Evolutionary conservation across 129 eudicot genomes (phyloP).

Genomic region (Chrysanthemum makinoi): DNA sequence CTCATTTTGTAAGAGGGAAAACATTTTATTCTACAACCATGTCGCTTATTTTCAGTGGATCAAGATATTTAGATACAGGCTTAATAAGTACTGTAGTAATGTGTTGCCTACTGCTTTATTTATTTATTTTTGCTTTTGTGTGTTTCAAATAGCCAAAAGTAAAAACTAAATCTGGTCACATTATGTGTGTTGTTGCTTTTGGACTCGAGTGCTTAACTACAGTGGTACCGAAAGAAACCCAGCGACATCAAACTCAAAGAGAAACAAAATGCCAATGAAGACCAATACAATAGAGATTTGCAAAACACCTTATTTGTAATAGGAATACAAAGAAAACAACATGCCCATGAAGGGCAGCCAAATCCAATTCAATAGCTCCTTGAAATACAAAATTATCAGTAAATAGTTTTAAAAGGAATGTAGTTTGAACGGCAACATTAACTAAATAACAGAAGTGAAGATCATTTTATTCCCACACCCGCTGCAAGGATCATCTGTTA

Average conservation of each 20-base stretch:
- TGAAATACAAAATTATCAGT: not conserved
- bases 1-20: constrained; percentile 8
- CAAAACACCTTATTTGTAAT: constrained; percentile 10
- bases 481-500: not conserved
- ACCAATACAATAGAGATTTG: not conserved
- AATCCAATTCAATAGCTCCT: not conserved
- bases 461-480: constrained; percentile 13
- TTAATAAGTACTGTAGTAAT: too few relatives aligned
- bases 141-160: too few relatives aligned
- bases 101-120: too few relatives aligned
- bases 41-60: too few relatives aligned
- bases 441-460: constrained; percentile 5
- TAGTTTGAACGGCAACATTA: not conserved
- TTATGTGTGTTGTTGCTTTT: too few relatives aligned
- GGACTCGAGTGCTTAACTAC: too few relatives aligned
- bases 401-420: not conserved
- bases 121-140: too few relatives aligned
- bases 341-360: not conserved
- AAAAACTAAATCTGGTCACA: too few relatives aligned
- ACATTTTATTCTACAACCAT: not conserved
- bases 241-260: too few relatives aligned
- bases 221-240: too few relatives aligned
- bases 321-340: not conserved
- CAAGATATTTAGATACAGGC: too few relatives aligned
- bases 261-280: not conserved